phyloP scores from a whole-genome alignment of 2,329 filamentous ascomycete genomes.

The Botrytis paeoniae region DNA sequence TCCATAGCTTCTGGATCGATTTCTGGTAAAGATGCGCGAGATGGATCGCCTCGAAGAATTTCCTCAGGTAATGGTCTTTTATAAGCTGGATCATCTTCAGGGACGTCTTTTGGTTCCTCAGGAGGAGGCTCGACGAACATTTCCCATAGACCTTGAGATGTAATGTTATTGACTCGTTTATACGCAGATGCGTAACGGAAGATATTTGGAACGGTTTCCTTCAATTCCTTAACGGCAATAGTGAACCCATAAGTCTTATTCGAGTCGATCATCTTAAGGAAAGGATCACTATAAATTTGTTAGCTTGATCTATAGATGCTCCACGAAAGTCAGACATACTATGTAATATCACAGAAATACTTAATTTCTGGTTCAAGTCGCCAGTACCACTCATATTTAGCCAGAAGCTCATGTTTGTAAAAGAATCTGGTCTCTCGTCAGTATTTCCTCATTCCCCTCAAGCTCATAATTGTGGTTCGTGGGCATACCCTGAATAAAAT shows the following conservation, averaged over 20 bases:
- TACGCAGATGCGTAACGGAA: conserved; percentile 99
- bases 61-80: conserved; percentile 75
- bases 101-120: conserved; percentile 52
- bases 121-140: conserved; percentile 88
- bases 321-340: conserved; percentile 56
- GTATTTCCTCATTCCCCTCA: conserved; percentile 2
- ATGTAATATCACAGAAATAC: conserved; percentile 99
- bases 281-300: conserved; percentile 68
- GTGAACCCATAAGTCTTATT: conserved; percentile 99
- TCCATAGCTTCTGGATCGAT: conserved; percentile 95
- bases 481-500: conserved; percentile 89
- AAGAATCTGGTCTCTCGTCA: conserved; percentile 64
- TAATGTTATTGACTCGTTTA: conserved; percentile 86
- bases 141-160: conserved; percentile 92
- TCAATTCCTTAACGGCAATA: conserved; percentile 96
- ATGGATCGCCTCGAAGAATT: conserved; percentile 72
- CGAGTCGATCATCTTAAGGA: conserved; percentile 85
- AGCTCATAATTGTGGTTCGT: neutral
- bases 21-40: conserved; percentile 66
- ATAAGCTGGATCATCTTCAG: conserved; percentile 51
- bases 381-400: conserved; percentile 99
- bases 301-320: neutral
- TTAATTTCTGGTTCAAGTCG: conserved; percentile 98
- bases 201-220: conserved; percentile 97
- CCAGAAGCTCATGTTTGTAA: conserved; percentile 91